A percentile compares a stretch with the other conserved stretches of the same genome.
Evolutionary conservation across 306 rosid genomes (phyloP).

Genomic region (Quercus parvula): DNA sequence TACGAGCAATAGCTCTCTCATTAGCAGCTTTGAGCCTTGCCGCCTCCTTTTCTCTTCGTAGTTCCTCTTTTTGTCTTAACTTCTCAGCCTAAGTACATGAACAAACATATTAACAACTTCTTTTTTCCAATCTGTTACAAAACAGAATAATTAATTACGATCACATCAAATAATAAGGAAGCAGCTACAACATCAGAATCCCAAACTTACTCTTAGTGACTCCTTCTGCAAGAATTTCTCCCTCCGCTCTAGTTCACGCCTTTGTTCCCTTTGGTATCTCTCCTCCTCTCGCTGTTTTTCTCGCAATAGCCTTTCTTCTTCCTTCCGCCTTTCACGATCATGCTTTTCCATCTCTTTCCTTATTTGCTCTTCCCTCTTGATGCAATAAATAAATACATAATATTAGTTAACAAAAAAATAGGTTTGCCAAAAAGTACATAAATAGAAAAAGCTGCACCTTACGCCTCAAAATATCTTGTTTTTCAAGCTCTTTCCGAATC

Average conservation of each 20-base stretch:
- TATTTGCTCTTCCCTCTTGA: conserved; percentile 69
- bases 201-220: conserved; percentile 59
- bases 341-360: conserved; percentile 71
- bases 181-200: conserved; percentile 3
- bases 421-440: background rate
- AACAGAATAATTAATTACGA: conserved; percentile 19
- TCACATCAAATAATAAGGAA: conserved; percentile 11
- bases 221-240: conserved; percentile 73
- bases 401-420: conserved; percentile 23
- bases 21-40: conserved; percentile 71
- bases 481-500: conserved; percentile 67
- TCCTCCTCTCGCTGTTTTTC: conserved; percentile 79
- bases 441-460: conserved; percentile 43
- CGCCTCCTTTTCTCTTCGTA: conserved; percentile 62
- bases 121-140: background rate
- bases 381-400: conserved; percentile 1
- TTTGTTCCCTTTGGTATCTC: conserved; percentile 63
- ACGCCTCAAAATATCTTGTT: conserved; percentile 71
- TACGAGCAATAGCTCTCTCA: conserved; percentile 70
- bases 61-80: conserved; percentile 68
- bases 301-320: conserved; percentile 72
- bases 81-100: conserved; percentile 54
- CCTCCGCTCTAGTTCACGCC: conserved; percentile 62
- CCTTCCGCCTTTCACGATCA: conserved; percentile 72
- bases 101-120: background rate